A percentile compares a stretch with the other conserved stretches of the same genome.
Conservation (phyloP, 2,329 filamentous ascomycete species). For the Chrysoporthe cubensis region DNA sequence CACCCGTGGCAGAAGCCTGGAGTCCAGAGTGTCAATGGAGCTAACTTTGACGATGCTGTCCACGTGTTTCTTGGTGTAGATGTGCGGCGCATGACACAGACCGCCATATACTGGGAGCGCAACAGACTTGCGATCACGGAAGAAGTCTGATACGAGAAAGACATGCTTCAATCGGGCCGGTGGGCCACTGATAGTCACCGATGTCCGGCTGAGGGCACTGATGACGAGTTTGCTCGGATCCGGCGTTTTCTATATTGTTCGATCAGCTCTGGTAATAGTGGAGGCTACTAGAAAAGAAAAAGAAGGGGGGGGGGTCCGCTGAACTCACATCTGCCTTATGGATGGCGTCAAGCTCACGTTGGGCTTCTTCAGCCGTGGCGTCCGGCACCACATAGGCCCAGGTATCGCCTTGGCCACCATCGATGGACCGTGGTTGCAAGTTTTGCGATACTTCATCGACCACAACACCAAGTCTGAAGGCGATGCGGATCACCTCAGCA, state of each 20-base stretch:
- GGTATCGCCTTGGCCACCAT: slow-evolving; percentile 33
- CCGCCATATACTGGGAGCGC: slow-evolving; percentile 35
- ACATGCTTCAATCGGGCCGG: slow-evolving; percentile 37
- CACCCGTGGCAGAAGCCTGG: slow-evolving; percentile 30
- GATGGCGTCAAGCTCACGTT: slow-evolving; percentile 43
- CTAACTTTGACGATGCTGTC: not conserved
- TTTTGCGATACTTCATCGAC: slow-evolving; percentile 48
- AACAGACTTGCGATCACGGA: slow-evolving; percentile 37
- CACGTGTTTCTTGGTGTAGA: slow-evolving; percentile 12
- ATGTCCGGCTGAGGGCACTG: slow-evolving; percentile 39
- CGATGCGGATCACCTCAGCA: slow-evolving; percentile 45
- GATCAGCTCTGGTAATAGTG: not conserved
- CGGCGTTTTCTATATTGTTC: slow-evolving; percentile 31
- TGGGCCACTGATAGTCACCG: slow-evolving; percentile 45
- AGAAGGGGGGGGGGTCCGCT: not conserved
- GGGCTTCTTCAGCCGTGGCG: slow-evolving; percentile 37
- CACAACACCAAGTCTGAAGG: slow-evolving; percentile 51
- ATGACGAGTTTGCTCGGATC: slow-evolving; percentile 45
- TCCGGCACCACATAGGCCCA: slow-evolving; percentile 49
- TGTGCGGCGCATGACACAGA: slow-evolving; percentile 5
- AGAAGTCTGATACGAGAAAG: slow-evolving; percentile 37
- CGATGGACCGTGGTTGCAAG: slow-evolving; percentile 40
- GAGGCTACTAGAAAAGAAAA: not conserved
- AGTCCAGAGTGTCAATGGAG: not conserved
- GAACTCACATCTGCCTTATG: slow-evolving; percentile 33